Evolutionary conservation across 176 grass and related monocot genomes (phyloP).

Genomic region (Carex parvula): DNA sequence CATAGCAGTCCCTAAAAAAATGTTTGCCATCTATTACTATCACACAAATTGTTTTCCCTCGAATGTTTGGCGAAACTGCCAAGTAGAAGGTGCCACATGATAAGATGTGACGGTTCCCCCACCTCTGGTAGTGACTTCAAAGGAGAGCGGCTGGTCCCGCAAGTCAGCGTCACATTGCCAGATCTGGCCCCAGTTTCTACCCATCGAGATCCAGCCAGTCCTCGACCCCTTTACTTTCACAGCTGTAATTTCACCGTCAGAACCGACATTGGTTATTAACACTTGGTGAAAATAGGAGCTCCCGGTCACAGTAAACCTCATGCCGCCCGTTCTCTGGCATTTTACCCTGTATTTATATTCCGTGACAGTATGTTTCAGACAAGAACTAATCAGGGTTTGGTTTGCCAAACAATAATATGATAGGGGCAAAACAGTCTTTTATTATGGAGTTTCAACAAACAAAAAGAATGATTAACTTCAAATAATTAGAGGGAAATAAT

Average conservation of each 20-base stretch:
- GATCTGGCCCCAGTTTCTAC: constrained; percentile 94
- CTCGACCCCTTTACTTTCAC: constrained; percentile 83
- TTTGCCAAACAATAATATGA: not conserved
- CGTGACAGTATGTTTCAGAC: not conserved
- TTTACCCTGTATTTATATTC: constrained; percentile 52
- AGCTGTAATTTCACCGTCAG: constrained; percentile 49
- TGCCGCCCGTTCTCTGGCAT: constrained; percentile 71
- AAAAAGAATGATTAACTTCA: not conserved
- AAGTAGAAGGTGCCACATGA: constrained; percentile 53
- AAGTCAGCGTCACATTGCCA: constrained; percentile 92
- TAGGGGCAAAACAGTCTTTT: not conserved
- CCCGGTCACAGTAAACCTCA: constrained; percentile 76
- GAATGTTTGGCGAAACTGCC: constrained; percentile 89
- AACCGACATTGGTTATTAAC: constrained; percentile 82
- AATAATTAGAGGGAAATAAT: not conserved
- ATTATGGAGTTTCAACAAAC: not conserved
- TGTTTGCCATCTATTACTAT: constrained; percentile 1
- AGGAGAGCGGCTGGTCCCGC: constrained; percentile 68
- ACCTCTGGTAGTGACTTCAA: constrained; percentile 57
- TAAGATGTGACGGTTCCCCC: constrained; percentile 60
- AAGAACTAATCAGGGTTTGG: not conserved
- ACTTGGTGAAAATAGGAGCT: constrained; percentile 77
- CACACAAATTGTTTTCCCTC: constrained; percentile 70
- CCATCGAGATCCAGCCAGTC: constrained; percentile 93
- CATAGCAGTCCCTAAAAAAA: not conserved